Base-by-base conservation (phyloP, 805 yeast genomes). In the Cyberlindnera americana region DNA sequence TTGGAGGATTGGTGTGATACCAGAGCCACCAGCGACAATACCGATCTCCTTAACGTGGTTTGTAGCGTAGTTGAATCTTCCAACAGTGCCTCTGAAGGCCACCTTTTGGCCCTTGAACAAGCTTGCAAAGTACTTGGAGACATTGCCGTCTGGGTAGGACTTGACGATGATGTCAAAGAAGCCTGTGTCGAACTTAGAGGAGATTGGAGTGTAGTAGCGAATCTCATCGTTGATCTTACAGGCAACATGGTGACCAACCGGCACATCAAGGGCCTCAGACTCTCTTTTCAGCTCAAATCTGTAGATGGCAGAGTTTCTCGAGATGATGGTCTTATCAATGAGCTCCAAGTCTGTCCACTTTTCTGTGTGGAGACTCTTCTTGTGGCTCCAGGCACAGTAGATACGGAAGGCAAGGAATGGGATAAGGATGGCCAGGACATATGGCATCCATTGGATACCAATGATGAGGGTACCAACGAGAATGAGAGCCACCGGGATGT, bases 1-100 rank as follows among this genome's bases (percentile, higher is more conserved):
- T 64, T 89, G 95, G 55, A 84, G 72, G 64, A 87, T 80, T 27
- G 97, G 96, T 8, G 96, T 87, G 47, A 90, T 82, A 37, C 97
- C 95, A 0, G 91, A 78, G 15, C 95, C 95, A 50, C 93, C 95
- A 7, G 90, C 91, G 50, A 85, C 69, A 65, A 85, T 70, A 15
- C 80, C 78, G 41, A 85, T 69, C 44, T 78, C 75, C 45, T 73
- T 73, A 29, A 78, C 81, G 66, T 77, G 73, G 56, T 82, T 82
- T 12, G 66, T 51, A n/a, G 48, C 53, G 57, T 81, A 82, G 24
- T 75, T 60, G 61, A 85, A 77, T 57, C 81, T 72, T 13, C 95
- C 93, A 35, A 83, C 83, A 14, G 93, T 89, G 2, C 95, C 95
- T 59, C 78, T 76, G 54, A 85, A 83, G 46, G 75, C 74, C 15